Evolutionary conservation across 2,329 filamentous ascomycete species (phyloP).

Genomic region (Penicillium sp.): DNA sequence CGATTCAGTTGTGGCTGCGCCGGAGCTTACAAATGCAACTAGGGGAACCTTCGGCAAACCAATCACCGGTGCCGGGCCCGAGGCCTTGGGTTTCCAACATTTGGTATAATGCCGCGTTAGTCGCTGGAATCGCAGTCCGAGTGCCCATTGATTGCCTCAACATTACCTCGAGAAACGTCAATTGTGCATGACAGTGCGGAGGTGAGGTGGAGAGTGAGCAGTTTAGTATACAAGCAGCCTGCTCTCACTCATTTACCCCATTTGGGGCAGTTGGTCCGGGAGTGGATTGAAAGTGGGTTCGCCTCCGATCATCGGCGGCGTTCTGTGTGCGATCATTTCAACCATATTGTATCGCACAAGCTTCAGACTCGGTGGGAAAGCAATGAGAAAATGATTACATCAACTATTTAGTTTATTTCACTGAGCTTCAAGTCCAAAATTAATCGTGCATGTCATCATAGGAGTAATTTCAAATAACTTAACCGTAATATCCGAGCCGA

Average conservation of each 20-base stretch:
- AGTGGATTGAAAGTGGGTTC: conserved; percentile 8
- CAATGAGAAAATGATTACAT: background rate
- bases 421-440: too few species aligned
- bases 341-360: background rate
- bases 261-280: background rate
- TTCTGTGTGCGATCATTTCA: background rate
- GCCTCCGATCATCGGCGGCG: conserved; percentile 17
- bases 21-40: conserved; percentile 11
- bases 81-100: background rate
- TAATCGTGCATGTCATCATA: background rate
- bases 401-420: background rate
- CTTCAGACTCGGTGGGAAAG: background rate
- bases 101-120: conserved; percentile 11
- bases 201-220: background rate
- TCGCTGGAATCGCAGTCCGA: conserved; percentile 8
- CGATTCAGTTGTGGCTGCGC: background rate
- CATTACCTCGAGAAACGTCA: background rate
- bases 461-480: background rate
- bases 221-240: background rate
- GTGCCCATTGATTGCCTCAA: background rate
- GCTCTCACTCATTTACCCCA: background rate
- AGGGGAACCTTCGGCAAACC: background rate
- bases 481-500: background rate
- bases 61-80: conserved; percentile 7
- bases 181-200: background rate